Conservation (phyloP, 306 rosid genomes). For the Castanea sativa region DNA sequence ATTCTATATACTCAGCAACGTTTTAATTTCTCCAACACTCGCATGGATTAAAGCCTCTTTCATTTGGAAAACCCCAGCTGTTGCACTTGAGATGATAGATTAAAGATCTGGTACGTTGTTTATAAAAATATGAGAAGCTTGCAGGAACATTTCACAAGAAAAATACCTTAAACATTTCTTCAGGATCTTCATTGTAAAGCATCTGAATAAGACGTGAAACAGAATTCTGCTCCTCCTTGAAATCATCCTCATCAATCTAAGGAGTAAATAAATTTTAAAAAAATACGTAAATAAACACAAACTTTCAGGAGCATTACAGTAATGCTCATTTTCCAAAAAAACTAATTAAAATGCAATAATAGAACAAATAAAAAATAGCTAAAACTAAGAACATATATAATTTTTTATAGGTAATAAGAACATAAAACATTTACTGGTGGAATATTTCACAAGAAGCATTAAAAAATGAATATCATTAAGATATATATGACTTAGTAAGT, state of each 20-base stretch:
- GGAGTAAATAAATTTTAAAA: not conserved
- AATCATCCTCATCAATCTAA: conserved; percentile 95
- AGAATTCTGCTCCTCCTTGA: conserved; percentile 94
- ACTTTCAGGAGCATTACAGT: not conserved
- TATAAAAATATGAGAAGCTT: conserved; percentile 4
- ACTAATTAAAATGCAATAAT: not conserved
- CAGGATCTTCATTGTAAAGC: conserved; percentile 81
- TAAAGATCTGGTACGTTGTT: not conserved
- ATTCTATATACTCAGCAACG: not conserved
- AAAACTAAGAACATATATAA: not conserved
- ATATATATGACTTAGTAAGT: conserved; percentile 1
- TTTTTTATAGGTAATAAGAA: not conserved
- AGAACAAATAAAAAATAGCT: not conserved
- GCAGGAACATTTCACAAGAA: conserved; percentile 8
- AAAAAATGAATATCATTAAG: conserved; percentile 8
- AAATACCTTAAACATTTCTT: conserved; percentile 91
- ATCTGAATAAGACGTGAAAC: conserved; percentile 92
- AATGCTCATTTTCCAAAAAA: not conserved
- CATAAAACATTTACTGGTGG: conserved; percentile 5
- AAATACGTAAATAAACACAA: not conserved
- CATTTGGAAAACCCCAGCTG: not conserved
- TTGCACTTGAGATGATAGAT: not conserved
- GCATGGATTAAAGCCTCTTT: not conserved
- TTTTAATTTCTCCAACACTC: not conserved
- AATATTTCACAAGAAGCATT: conserved; percentile 10